phyloP scores from a whole-genome alignment of 179 eudicot species.

The Carnegiea gigantea region DNA sequence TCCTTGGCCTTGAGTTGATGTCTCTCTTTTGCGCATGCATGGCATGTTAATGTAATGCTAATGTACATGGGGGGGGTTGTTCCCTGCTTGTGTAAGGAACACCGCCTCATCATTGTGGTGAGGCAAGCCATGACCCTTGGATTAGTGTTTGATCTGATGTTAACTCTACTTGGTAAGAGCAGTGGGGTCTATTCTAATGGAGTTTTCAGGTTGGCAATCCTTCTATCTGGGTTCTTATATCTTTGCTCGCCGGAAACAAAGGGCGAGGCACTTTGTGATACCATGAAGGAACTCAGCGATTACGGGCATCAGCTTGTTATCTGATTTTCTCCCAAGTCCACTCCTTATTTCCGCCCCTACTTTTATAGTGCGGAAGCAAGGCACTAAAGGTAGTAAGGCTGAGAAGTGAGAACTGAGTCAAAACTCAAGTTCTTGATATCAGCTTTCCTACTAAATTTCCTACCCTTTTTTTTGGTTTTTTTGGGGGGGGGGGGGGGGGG shows the following conservation, averaged over 20 bases:
- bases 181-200: conserved; percentile 17
- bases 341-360: too few species aligned
- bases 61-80: conserved; percentile 30
- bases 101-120: conserved; percentile 22
- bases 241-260: conserved; percentile 26
- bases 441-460: too few species aligned
- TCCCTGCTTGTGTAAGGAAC: conserved; percentile 33
- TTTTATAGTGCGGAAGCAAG: too few species aligned
- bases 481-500: too few species aligned
- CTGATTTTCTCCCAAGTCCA: neutral
- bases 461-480: too few species aligned
- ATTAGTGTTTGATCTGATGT: conserved; percentile 26
- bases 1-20: conserved; percentile 14
- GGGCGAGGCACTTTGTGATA: conserved; percentile 31
- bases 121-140: conserved; percentile 29
- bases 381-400: too few species aligned
- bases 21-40: conserved; percentile 31
- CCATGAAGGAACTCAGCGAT: conserved; percentile 23
- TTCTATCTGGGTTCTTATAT: conserved; percentile 24
- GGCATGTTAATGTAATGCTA: conserved; percentile 26
- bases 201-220: conserved; percentile 22
- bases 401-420: too few species aligned
- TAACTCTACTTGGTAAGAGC: conserved; percentile 13
- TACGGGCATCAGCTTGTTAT: neutral
- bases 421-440: too few species aligned